Evolutionary conservation across 805 yeast genomes (phyloP).

Genomic region (Lipomyces sp.): DNA sequence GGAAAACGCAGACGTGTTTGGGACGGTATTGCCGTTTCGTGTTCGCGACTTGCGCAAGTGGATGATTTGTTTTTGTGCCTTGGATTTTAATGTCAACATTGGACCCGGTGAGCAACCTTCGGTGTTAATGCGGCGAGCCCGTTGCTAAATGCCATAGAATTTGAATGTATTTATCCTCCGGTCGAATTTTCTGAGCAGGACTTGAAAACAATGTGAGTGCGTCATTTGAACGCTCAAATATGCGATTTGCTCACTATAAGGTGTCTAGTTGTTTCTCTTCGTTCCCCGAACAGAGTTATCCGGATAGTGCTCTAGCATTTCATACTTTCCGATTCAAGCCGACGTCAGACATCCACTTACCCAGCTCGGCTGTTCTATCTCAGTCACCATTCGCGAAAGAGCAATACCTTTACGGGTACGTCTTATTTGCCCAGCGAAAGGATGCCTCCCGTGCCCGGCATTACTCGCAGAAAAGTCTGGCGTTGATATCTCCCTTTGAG

Average conservation of each 20-base stretch:
- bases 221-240: not conserved
- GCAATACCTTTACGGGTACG: constrained; percentile 28
- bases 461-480: constrained; percentile 27
- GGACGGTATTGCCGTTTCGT: constrained; percentile 16
- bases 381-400: constrained; percentile 16
- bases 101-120: constrained; percentile 23
- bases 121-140: no score
- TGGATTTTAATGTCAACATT: constrained; percentile 34
- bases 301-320: constrained; percentile 26
- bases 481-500: constrained; percentile 29
- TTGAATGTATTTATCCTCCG: constrained; percentile 34
- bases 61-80: constrained; percentile 32
- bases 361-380: constrained; percentile 11
- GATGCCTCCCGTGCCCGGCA: constrained; percentile 25
- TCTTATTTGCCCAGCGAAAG: constrained; percentile 29
- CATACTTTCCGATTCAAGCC: constrained; percentile 33
- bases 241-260: not conserved
- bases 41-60: constrained; percentile 23
- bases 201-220: constrained; percentile 31
- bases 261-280: constrained; percentile 31
- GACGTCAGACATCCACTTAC: constrained; percentile 19
- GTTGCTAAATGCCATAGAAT: constrained; percentile 19
- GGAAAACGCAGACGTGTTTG: constrained; percentile 16
- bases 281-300: constrained; percentile 36
- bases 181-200: constrained; percentile 30